phyloP scores from a whole-genome alignment of 2,329 filamentous ascomycete genomes.

The Aspergillus nomiae region DNA sequence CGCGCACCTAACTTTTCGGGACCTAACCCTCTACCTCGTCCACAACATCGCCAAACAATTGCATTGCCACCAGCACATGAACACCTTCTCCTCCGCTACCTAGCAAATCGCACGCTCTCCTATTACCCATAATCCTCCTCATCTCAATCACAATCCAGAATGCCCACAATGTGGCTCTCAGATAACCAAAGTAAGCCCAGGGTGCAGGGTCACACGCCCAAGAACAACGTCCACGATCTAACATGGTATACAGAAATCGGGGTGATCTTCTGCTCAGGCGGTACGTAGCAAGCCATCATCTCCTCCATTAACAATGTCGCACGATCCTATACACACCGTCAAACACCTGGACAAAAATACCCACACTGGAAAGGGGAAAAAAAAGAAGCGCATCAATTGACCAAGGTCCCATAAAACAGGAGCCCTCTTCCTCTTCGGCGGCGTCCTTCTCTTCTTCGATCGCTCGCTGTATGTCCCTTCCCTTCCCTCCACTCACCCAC shows the following conservation, averaged over 20 bases:
- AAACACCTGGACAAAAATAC: not conserved
- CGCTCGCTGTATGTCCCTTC: constrained; percentile 73
- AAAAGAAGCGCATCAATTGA: not conserved
- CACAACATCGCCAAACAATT: not conserved
- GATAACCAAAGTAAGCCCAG: constrained; percentile 81
- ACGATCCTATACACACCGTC: constrained; percentile 12
- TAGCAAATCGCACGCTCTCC: not conserved
- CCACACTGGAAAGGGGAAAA: not conserved
- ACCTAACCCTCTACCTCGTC: not conserved
- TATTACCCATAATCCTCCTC: not conserved
- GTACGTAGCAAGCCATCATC: constrained; percentile 61
- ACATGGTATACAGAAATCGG: constrained; percentile 72
- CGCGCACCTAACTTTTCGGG: not conserved
- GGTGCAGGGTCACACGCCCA: not conserved
- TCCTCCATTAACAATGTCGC: not conserved
- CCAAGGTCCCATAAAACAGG: constrained; percentile 54
- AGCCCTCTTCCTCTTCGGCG: constrained; percentile 90
- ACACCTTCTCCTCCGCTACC: not conserved
- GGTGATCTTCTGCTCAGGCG: constrained; percentile 95
- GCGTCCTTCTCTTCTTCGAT: constrained; percentile 97
- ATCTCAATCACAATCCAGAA: constrained; percentile 41
- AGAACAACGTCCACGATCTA: constrained; percentile 23
- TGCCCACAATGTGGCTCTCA: constrained; percentile 94
- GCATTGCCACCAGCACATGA: not conserved
- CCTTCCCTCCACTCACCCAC: not conserved